phyloP scores from a whole-genome alignment of 345 rosid genomes.

The Adansonia digitata region DNA sequence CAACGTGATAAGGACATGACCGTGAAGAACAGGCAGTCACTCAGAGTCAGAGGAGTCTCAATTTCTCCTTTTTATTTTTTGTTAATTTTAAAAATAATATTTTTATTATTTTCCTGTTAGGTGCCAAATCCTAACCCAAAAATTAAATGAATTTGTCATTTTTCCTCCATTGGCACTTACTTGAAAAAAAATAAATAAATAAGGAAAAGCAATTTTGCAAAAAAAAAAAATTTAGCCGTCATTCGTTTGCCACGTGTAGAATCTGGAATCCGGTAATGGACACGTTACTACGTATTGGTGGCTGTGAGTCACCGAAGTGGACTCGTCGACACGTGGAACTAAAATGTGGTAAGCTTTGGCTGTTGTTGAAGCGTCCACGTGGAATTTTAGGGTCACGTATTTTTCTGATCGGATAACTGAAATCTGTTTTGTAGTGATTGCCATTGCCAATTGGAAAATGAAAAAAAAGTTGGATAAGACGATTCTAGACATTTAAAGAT shows the following conservation, averaged over 20 bases:
- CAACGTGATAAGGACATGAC: conserved; percentile 12
- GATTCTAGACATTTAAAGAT: background rate
- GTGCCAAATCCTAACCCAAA: background rate
- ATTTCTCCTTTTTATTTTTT: background rate
- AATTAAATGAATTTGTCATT: background rate
- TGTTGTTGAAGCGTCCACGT: background rate
- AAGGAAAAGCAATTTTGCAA: background rate
- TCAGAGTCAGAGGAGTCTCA: conserved; percentile 1
- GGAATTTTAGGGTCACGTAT: background rate
- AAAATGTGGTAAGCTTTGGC: background rate
- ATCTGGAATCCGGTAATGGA: background rate
- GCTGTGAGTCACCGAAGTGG: background rate
- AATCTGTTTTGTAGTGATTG: background rate
- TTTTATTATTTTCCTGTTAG: background rate
- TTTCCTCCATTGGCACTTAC: background rate
- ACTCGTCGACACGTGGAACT: background rate
- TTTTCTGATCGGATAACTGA: background rate
- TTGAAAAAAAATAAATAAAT: background rate
- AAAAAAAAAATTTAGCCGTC: background rate
- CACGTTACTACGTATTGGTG: background rate
- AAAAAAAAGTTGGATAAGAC: no score
- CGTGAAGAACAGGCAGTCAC: conserved; percentile 6
- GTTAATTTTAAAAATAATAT: no score
- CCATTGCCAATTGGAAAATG: background rate
- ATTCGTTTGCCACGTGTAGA: conserved; percentile 2